Percentiles rank a stretch among this genome's conserved stretches.
Evolutionary conservation across 441 rosid genomes (phyloP).

Genomic region (Codiaeum variegatum): DNA sequence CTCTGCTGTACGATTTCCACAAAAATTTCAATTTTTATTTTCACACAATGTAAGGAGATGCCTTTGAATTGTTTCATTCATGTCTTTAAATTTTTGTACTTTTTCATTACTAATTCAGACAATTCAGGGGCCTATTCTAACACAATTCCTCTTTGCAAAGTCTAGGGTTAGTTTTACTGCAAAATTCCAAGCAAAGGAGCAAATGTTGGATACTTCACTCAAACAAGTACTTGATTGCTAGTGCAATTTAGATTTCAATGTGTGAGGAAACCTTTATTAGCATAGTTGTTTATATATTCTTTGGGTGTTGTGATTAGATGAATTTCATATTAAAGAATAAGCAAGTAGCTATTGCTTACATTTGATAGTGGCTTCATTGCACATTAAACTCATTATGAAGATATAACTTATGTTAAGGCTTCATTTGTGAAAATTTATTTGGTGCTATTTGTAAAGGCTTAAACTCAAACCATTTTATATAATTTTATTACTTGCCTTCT

Average conservation of each 20-base stretch:
- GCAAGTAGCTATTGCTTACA: not conserved
- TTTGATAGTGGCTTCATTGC: not conserved
- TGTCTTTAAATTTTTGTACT: too few relatives aligned
- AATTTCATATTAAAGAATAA: not conserved
- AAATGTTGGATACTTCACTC: constrained; percentile 49
- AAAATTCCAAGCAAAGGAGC: too few relatives aligned
- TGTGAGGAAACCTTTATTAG: constrained; percentile 17
- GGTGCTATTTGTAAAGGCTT: not conserved
- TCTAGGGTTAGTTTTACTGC: too few relatives aligned
- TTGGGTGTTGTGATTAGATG: not conserved
- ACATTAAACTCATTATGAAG: not conserved
- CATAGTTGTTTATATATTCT: not conserved
- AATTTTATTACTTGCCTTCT: too few relatives aligned
- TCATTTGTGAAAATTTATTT: not conserved
- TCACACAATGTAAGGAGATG: too few relatives aligned
- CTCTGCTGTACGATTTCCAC: too few relatives aligned
- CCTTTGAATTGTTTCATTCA: too few relatives aligned
- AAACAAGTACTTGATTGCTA: constrained; percentile 43
- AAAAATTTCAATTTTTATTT: too few relatives aligned
- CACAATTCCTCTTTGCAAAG: too few relatives aligned
- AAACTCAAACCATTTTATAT: too few relatives aligned
- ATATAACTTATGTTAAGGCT: not conserved
- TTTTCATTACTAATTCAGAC: too few relatives aligned
- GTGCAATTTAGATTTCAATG: constrained; percentile 14
- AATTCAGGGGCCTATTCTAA: too few relatives aligned